Base-by-base conservation (phyloP, 106 monocot species). In the Platanthera guangdongensis region DNA sequence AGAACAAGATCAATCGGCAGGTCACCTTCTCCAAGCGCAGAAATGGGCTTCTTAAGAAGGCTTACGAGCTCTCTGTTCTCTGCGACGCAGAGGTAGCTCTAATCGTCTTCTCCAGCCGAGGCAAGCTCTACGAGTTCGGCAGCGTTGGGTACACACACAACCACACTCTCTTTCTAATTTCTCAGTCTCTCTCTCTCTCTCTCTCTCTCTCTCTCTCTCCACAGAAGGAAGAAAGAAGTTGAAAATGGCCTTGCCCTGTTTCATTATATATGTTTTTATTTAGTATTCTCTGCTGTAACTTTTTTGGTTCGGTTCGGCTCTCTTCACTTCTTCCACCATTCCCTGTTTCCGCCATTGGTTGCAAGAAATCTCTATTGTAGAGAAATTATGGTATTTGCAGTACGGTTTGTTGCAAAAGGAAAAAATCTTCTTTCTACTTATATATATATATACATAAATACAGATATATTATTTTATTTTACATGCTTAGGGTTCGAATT, bases 21-120 rank as follows among this genome's bases (percentile, higher is more conserved):
- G 59, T 59, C 19, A 59, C 59, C 59, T 59, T 59, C 59, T 59
- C 59, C 16, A 59, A 59, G n/a, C 59, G 59, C 18, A 59, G 59
- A 8, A 59, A 59, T 8, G 59, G 59, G 1, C 59, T 59, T 19
- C 59, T 59, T 7, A 59, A 59, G 19, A 59, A 59, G 21, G 59
- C 59, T 59, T 59, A 59, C 21, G 59, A 59, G 18, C 59, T 59
- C 21, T 59, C 59, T 19, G 59, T 59, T 59, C 59, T 59, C 59
- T 59, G 59, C 21, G 59, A 59, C 6, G 59, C 59, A 4, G 59
- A 59, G 59, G 59, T 59, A 0, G 59, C 59, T 1, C 59, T 59
- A 5, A 59, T 59, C 59, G 21, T 59, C 18, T 59, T 59, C 19
- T 59, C 59, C n/a, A 59, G 59, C 18, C 59, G 59, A 6, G 59